These are phyloP conservation scores for Perilla frutescens DNA, from an alignment of 257 asterid species.

Conservation along the genomic window DNA sequence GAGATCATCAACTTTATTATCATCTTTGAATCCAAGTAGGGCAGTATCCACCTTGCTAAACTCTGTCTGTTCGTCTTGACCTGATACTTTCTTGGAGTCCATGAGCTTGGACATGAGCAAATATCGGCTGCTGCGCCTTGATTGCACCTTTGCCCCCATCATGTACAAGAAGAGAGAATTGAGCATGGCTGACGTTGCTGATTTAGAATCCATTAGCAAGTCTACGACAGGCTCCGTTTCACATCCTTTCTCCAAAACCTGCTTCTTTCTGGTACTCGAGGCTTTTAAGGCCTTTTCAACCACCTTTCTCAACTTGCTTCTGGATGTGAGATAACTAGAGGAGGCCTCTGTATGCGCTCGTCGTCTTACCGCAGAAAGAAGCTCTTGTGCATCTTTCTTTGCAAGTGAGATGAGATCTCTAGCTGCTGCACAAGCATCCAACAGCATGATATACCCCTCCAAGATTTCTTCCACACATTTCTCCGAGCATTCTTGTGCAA, in stretches of 20 bases:
- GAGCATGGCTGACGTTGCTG: conserved; percentile 36
- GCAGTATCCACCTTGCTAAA: conserved; percentile 39
- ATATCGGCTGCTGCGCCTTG: conserved; percentile 33
- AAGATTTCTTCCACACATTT: conserved; percentile 41
- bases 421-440: conserved; percentile 45
- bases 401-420: conserved; percentile 36
- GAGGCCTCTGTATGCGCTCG: conserved; percentile 31
- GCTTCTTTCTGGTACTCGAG: conserved; percentile 30
- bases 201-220: conserved; percentile 43
- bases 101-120: conserved; percentile 40
- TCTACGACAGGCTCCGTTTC: conserved; percentile 37
- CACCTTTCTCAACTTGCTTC: conserved; percentile 41
- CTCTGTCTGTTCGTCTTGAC: conserved; percentile 24
- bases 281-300: conserved; percentile 27
- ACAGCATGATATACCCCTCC: conserved; percentile 45
- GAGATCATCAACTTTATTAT: conserved; percentile 27
- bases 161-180: conserved; percentile 36
- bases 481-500: conserved; percentile 31
- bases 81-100: conserved; percentile 8
- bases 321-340: conserved; percentile 24
- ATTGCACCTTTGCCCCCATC: conserved; percentile 30
- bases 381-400: conserved; percentile 33
- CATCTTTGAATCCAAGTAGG: background rate
- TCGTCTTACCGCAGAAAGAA: conserved; percentile 39
- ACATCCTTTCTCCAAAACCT: conserved; percentile 31